Conservation (phyloP, 441 rosid species). For the Gossypium schwendimanii region DNA sequence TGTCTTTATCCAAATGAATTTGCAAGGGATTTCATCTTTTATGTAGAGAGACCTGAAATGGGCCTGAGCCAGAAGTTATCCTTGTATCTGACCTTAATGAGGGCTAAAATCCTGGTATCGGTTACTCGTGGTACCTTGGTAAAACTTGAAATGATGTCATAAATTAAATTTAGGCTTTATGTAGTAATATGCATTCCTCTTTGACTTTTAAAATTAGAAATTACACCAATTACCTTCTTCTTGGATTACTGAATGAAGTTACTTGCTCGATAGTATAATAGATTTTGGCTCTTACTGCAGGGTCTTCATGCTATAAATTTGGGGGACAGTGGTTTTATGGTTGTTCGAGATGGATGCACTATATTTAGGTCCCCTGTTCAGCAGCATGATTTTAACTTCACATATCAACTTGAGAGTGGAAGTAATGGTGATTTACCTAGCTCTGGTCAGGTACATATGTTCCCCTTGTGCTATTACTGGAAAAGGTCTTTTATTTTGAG, state of each 20-base stretch:
- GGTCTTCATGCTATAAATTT: constrained; percentile 68
- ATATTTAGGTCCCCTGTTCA: constrained; percentile 77
- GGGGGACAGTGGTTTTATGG: constrained; percentile 92
- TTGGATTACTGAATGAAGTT: background rate
- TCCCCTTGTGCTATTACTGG: background rate
- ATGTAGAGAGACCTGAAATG: background rate
- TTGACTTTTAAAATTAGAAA: background rate
- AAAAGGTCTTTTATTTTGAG: background rate
- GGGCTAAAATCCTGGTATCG: background rate
- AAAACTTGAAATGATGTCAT: background rate
- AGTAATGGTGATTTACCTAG: constrained; percentile 61
- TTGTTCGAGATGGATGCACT: constrained; percentile 77
- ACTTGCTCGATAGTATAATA: background rate
- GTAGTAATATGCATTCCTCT: background rate
- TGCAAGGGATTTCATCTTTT: background rate
- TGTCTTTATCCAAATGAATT: background rate
- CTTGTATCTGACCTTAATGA: background rate
- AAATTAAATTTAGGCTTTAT: background rate
- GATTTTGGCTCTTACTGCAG: constrained; percentile 20
- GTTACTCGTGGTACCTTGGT: background rate
- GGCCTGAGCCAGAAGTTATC: background rate
- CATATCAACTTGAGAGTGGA: constrained; percentile 78
- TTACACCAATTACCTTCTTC: background rate
- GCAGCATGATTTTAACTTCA: constrained; percentile 82
- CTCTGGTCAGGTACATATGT: constrained; percentile 46